These are phyloP conservation scores for Miscanthus lutarioriparius DNA, from an alignment of 176 grass and related monocot species.

Conservation along the genomic window DNA sequence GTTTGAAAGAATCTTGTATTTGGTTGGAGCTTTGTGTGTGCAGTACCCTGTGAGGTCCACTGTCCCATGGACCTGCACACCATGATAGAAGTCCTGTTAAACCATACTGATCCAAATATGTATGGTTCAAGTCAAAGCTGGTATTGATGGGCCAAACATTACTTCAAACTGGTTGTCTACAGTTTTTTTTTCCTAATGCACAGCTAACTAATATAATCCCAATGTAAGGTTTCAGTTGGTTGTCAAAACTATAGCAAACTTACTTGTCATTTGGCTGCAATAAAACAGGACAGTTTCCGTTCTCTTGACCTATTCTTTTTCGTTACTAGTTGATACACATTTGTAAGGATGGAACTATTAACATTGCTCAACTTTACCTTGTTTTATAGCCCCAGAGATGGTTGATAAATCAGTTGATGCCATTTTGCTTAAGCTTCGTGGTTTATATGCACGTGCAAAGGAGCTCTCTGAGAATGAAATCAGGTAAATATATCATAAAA, in stretches of 20 bases:
- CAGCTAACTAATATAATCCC: slow-evolving; percentile 4
- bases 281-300: slow-evolving; percentile 11
- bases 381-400: slow-evolving; percentile 72
- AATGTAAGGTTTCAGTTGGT: background rate
- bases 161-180: background rate
- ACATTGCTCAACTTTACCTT: slow-evolving; percentile 44
- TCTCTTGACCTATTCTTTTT: slow-evolving; percentile 16
- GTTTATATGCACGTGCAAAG: slow-evolving; percentile 70
- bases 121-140: slow-evolving; percentile 1
- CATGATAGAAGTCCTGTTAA: background rate
- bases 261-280: background rate
- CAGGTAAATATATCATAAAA: slow-evolving; percentile 47
- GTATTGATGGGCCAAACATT: background rate
- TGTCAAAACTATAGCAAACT: background rate
- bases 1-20: slow-evolving; percentile 4
- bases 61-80: background rate
- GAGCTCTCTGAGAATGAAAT: slow-evolving; percentile 83
- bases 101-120: background rate
- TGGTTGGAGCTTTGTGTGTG: background rate
- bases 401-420: slow-evolving; percentile 69
- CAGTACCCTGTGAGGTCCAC: background rate
- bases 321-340: slow-evolving; percentile 15
- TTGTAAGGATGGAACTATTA: slow-evolving; percentile 18
- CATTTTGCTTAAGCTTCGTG: slow-evolving; percentile 60
- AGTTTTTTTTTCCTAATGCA: background rate